These are phyloP conservation scores for Euphrasia arctica DNA, from an alignment of 305 asterid species.

Conservation along the genomic window DNA sequence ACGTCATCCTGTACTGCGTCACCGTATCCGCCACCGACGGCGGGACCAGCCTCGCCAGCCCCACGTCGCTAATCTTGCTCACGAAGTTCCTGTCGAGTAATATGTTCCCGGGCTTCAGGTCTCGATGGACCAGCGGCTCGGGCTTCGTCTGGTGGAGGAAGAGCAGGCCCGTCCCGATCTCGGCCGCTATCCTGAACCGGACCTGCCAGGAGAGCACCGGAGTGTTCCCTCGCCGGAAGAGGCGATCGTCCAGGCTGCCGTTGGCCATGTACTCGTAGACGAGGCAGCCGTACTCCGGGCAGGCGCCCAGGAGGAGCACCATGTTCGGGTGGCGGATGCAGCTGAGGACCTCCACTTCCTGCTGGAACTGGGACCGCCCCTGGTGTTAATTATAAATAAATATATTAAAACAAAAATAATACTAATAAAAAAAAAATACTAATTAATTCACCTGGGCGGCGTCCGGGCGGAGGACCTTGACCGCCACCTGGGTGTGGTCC, in stretches of 20 bases:
- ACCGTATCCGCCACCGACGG: conserved; percentile 85
- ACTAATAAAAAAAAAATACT: too few relatives aligned
- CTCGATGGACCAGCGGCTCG: conserved; percentile 82
- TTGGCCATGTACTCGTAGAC: conserved; percentile 85
- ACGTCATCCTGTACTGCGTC: conserved; percentile 87
- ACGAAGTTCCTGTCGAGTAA: conserved; percentile 85
- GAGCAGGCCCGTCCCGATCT: conserved; percentile 72
- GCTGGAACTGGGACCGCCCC: conserved; percentile 87
- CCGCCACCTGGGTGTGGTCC: conserved; percentile 79
- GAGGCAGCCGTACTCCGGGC: conserved; percentile 87
- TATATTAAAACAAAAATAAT: too few relatives aligned
- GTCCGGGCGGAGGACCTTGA: conserved; percentile 86
- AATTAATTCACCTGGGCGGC: conserved; percentile 48
- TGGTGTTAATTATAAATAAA: too few relatives aligned
- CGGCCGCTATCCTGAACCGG: conserved; percentile 81
- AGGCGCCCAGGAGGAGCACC: conserved; percentile 95
- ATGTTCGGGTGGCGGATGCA: conserved; percentile 88
- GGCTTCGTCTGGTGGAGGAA: conserved; percentile 93
- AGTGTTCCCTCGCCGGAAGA: conserved; percentile 54
- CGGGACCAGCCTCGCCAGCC: conserved; percentile 85
- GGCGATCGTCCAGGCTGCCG: conserved; percentile 80
- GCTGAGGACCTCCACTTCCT: conserved; percentile 92
- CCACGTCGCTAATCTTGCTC: conserved; percentile 86
- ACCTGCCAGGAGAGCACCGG: conserved; percentile 78
- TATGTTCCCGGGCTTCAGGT: conserved; percentile 82